Evolutionary conservation across 1,284 basidiomycete species (phyloP).

Genomic region (Peniophora sp.): DNA sequence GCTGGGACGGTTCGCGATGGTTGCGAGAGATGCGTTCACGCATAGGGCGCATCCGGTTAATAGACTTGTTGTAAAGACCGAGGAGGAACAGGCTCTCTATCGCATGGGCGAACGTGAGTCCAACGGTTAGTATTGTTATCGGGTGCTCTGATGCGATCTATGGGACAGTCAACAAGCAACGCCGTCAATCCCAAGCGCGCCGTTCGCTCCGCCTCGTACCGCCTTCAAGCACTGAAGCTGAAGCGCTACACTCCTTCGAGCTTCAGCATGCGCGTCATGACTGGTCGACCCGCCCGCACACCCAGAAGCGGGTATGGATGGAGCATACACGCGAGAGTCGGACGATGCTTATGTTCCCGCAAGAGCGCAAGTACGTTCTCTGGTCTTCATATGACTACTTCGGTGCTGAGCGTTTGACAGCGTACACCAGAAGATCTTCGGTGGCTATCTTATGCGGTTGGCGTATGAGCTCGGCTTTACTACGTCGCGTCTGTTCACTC

Average conservation of each 20-base stretch:
- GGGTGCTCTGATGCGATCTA: too few relatives aligned
- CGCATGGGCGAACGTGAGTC: conserved; percentile 60
- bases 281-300: conserved; percentile 16
- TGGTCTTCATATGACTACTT: background rate
- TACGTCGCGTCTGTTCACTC: conserved; percentile 65
- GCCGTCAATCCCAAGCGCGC: conserved; percentile 42
- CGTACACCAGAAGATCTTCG: conserved; percentile 78
- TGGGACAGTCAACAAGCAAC: conserved; percentile 47
- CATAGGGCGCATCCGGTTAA: conserved; percentile 63
- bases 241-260: conserved; percentile 60
- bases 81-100: conserved; percentile 58
- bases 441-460: conserved; percentile 57
- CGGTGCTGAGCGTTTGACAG: conserved; percentile 22
- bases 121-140: too few relatives aligned
- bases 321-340: conserved; percentile 57
- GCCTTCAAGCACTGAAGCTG: conserved; percentile 61
- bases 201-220: conserved; percentile 64
- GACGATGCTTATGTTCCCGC: conserved; percentile 78
- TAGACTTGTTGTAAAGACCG: conserved; percentile 48
- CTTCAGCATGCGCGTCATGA: conserved; percentile 46
- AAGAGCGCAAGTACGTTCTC: conserved; percentile 65
- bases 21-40: conserved; percentile 66
- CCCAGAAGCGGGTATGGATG: conserved; percentile 54
- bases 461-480: conserved; percentile 75
- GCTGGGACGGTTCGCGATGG: conserved; percentile 75